Percentiles rank a stretch among this genome's conserved stretches.
Conservation (phyloP, 108 stramenopile species). For the Nitzschia sp. region DNA sequence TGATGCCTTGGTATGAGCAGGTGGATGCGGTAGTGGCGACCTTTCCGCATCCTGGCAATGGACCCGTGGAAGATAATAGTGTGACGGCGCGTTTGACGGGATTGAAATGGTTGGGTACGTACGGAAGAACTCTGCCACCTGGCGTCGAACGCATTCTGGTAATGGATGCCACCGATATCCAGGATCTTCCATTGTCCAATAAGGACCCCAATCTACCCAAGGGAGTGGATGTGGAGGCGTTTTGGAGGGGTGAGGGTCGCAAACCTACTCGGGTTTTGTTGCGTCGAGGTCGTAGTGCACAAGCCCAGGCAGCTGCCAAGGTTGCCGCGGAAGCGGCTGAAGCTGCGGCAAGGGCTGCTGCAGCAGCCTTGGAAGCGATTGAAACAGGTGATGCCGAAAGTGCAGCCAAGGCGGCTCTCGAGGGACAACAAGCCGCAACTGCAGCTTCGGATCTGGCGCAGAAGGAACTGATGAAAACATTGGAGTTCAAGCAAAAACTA, state of each 20-base stretch:
- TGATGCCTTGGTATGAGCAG: constrained; percentile 90
- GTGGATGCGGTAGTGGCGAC: constrained; percentile 82
- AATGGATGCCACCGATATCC: constrained; percentile 86
- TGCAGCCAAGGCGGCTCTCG: constrained; percentile 74
- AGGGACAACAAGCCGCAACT: constrained; percentile 70
- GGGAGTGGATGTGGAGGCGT: constrained; percentile 75
- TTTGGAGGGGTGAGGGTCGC: constrained; percentile 70
- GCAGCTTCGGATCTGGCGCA: constrained; percentile 68
- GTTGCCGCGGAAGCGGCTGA: constrained; percentile 59
- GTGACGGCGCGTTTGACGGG: constrained; percentile 70
- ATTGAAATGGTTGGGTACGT: constrained; percentile 79
- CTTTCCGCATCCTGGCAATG: constrained; percentile 66
- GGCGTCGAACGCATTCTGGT: constrained; percentile 85
- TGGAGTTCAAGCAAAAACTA: constrained; percentile 63
- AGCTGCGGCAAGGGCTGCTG: constrained; percentile 49
- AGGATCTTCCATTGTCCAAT: constrained; percentile 71
- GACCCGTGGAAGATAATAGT: constrained; percentile 59
- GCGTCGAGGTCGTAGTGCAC: constrained; percentile 70
- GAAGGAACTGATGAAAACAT: constrained; percentile 62
- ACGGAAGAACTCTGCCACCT: constrained; percentile 64
- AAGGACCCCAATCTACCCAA: constrained; percentile 61
- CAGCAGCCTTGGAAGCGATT: constrained; percentile 65
- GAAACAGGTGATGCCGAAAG: constrained; percentile 82
- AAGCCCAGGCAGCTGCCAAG: constrained; percentile 75
- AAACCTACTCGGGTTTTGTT: constrained; percentile 80